These are phyloP conservation scores for Fusarium equiseti DNA, from an alignment of 2,329 filamentous ascomycete genomes.

Conservation along the genomic window DNA sequence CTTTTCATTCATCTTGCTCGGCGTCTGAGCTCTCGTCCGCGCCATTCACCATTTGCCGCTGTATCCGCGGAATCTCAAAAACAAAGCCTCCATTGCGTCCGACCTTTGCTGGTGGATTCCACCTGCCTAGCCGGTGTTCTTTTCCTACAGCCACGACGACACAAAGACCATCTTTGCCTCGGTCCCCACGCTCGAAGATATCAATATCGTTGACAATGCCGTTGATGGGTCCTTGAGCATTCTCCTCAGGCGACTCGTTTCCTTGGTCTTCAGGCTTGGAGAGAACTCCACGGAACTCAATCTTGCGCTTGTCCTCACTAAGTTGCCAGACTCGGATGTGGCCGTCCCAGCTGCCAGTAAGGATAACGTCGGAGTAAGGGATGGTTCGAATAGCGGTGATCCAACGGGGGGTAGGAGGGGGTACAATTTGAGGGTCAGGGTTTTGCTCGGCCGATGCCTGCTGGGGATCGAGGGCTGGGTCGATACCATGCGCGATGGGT, in stretches of 20 bases:
- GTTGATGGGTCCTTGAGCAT: slow-evolving; percentile 60
- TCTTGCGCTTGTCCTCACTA: slow-evolving; percentile 81
- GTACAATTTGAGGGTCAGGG: slow-evolving; percentile 69
- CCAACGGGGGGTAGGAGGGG: slow-evolving; percentile 80
- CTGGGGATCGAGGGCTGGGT: slow-evolving; percentile 74
- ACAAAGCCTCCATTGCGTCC: slow-evolving; percentile 86
- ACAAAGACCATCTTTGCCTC: slow-evolving; percentile 81
- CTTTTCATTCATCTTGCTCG: slow-evolving; percentile 44
- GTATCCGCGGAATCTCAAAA: slow-evolving; percentile 78
- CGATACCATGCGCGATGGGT: slow-evolving; percentile 85
- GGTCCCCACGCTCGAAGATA: slow-evolving; percentile 85
- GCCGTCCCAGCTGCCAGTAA: slow-evolving; percentile 94
- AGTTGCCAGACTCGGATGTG: slow-evolving; percentile 87
- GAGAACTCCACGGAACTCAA: slow-evolving; percentile 79
- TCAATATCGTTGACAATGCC: slow-evolving; percentile 92
- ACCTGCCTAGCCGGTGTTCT: slow-evolving; percentile 86
- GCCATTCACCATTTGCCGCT: slow-evolving; percentile 52
- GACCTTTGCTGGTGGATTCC: slow-evolving; percentile 72
- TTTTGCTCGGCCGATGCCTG: slow-evolving; percentile 79
- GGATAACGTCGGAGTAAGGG: slow-evolving; percentile 89
- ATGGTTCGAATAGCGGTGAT: slow-evolving; percentile 90
- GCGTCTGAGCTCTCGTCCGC: slow-evolving; percentile 45
- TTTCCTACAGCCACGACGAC: slow-evolving; percentile 88
- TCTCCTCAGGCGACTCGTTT: slow-evolving; percentile 46
- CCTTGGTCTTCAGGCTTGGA: slow-evolving; percentile 54